Conservation (phyloP, 2,329 filamentous ascomycete genomes). For the Talaromyces sp. region DNA sequence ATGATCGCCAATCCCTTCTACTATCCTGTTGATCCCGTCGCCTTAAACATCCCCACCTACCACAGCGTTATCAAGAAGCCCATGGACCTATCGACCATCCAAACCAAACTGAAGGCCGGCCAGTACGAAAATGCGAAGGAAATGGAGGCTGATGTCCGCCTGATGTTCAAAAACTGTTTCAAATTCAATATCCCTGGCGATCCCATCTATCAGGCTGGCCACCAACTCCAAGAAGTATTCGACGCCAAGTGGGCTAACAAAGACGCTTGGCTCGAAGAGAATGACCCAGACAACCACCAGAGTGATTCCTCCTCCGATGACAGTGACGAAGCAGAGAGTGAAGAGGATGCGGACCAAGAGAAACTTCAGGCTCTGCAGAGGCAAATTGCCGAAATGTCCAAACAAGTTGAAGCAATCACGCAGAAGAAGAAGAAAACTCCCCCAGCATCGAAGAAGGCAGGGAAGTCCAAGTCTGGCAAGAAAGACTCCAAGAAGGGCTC, state of each 20-base stretch:
- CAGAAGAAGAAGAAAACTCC: constrained; percentile 58
- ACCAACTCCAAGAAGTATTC: constrained; percentile 70
- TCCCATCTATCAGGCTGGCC: constrained; percentile 66
- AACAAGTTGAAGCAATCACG: constrained; percentile 54
- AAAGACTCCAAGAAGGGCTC: constrained; percentile 46
- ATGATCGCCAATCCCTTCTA: constrained; percentile 69
- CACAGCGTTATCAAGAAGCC: constrained; percentile 92
- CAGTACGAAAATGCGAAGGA: constrained; percentile 79
- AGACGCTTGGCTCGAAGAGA: constrained; percentile 70
- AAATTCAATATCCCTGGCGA: constrained; percentile 84
- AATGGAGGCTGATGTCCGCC: constrained; percentile 74
- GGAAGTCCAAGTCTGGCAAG: constrained; percentile 37
- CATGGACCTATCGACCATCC: constrained; percentile 87
- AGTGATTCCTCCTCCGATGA: constrained; percentile 66
- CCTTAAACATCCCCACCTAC: constrained; percentile 87
- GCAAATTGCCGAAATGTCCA: constrained; percentile 69
- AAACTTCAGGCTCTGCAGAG: constrained; percentile 63
- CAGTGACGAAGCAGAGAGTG: constrained; percentile 65
- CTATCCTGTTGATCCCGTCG: constrained; percentile 84
- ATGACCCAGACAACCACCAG: constrained; percentile 62
- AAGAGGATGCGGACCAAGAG: constrained; percentile 57
- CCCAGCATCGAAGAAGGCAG: constrained; percentile 47
- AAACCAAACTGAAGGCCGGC: constrained; percentile 68
- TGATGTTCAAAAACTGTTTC: constrained; percentile 86
- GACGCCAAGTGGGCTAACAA: constrained; percentile 72